Evolutionary conservation across 2,329 filamentous ascomycete genomes (phyloP), one percentile per base, ranked within the genome.

Genomic region (Simplicillium aogashimaense): DNA sequence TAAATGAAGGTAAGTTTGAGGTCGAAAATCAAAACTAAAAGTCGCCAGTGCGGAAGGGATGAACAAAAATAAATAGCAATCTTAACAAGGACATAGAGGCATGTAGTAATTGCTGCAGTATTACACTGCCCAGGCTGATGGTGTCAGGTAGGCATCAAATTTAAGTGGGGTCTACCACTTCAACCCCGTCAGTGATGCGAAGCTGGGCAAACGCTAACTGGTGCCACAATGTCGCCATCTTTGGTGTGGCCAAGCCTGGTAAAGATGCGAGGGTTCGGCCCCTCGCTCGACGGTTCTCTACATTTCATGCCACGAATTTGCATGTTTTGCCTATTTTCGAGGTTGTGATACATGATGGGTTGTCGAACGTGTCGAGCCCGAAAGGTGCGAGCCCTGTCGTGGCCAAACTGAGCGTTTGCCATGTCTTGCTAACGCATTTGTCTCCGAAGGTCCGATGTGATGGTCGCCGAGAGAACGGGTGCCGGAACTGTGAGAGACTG

Each of bases 401-500:
- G 39, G 36, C 40, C 29, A 39, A 40, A 25, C 43, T 11, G 25
- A 38, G 30, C 20, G 16, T 29, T 17, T 37, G 35, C 37, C 33
- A 35, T 30, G 15, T 39, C 28, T 36, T 40, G 37, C 35, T 20
- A 28, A 29, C 39, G 20, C 6, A 25, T 25, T 25, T 25, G 20
- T 33, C 34, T 41, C 33, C 48, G 38, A 50, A 64, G 61, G 61
- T 64, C 53, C 64, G 63, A 53, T 64, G 61, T 46, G 61, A 64
- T 44, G 61, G 20, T 5, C 20, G 60, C 36, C 56, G 61, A n/a
- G 59, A 60, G 31, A 55, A 63, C 48, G 61, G 61, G 47, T 64
- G 61, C 50, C 60, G 60, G 50, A 64, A 64, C 48, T 64, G 61
- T 46, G 61, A 64, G 50, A 59, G 61, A 32, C 60, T 64, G 37